These are phyloP conservation scores for Ambrosiella beaveri DNA, from an alignment of 2,329 filamentous ascomycete species.

Conservation along the genomic window DNA sequence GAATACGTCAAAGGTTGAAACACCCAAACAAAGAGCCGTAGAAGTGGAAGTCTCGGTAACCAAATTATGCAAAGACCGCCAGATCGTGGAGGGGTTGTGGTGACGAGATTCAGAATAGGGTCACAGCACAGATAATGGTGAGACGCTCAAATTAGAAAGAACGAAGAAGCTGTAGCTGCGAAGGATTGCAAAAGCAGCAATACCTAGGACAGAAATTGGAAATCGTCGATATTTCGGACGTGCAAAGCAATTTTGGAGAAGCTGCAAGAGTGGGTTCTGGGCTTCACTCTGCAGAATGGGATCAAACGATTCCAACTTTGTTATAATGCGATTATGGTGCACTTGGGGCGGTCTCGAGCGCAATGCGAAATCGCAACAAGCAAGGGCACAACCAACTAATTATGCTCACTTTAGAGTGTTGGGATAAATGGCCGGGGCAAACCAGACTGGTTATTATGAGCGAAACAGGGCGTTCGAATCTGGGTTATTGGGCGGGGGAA, in stretches of 20 bases:
- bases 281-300: too few species aligned
- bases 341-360: background rate
- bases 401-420: background rate
- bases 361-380: background rate
- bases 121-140: background rate
- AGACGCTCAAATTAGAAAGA: background rate
- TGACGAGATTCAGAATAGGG: background rate
- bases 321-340: too few species aligned
- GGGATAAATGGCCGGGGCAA: background rate
- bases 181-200: background rate
- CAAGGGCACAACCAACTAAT: background rate
- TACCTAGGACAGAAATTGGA: too few species aligned
- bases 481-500: too few species aligned
- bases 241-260: too few species aligned
- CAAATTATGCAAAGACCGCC: background rate
- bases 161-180: background rate
- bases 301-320: too few species aligned
- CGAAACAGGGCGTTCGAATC: too few species aligned
- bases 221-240: too few species aligned
- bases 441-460: too few species aligned
- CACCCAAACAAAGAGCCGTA: background rate
- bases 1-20: too few species aligned
- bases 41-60: background rate
- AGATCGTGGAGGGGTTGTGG: background rate
- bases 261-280: too few species aligned